Evolutionary conservation across 805 yeast species (phyloP), one percentile per base, ranked within the genome.

Genomic region (Alloascoidea hylecoeti): DNA sequence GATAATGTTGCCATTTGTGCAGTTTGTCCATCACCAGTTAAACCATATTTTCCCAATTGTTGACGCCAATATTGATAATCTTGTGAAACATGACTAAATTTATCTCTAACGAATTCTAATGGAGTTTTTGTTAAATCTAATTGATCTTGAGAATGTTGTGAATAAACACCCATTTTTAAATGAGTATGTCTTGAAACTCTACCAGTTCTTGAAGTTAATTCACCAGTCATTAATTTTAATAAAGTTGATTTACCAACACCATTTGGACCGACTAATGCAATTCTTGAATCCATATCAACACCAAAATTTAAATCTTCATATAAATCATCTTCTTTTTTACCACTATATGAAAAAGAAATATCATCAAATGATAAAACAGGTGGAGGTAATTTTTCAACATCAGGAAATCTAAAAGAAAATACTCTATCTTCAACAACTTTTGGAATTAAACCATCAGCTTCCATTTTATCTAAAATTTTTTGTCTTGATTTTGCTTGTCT

Each of bases 401-500:
- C 86, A 38, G 96, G 85, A 74, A 92, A 92, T 53, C 81, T 72
- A 76, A 92, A 92, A 2, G 92, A 75, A 61, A 92, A 92, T 17
- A 88, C 95, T 66, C 75, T 85, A 62, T 92, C 98, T 38, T 82
- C 80, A 41, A 74, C 86, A 50, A 92, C 98, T 39, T 94, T 79
- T 65, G 83, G 83, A 55, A 92, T 82, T 15, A 63, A 49, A 56
- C 98, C 98, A 60, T 92, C 98, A 50, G 98, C 97, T 68, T 92
- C 98, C 98, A 92, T 92, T 79, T 92, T 92, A 67, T 92, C 98
- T 61, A 92, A 72, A 58, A 92, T 92, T 79, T 92, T 92, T 73
- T 92, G 98, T 68, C 97, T 84, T 23, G 98, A 92, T 66, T 92
- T 92, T 47, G 98, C 98, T 68, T 92, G 98, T 62, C 83, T 85